Conservation (phyloP, 2,329 filamentous ascomycete genomes). For the Pochonia chlamydosporia region DNA sequence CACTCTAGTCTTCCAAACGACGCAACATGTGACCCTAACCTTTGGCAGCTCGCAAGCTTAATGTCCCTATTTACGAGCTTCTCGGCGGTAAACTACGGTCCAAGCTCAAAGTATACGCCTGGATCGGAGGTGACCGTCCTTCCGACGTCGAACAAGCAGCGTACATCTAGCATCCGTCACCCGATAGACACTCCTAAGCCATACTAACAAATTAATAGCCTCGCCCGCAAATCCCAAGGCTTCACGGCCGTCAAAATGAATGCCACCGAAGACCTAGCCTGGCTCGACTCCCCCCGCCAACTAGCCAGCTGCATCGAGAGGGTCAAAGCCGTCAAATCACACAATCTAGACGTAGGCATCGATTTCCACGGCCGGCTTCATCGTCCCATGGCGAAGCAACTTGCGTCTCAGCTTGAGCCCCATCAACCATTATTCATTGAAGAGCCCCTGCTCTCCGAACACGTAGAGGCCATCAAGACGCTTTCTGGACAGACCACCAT, state of each 20-base stretch:
- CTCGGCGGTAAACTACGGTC: slow-evolving; percentile 69
- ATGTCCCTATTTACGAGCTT: slow-evolving; percentile 66
- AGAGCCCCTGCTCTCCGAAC: slow-evolving; percentile 48
- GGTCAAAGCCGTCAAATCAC: slow-evolving; percentile 59
- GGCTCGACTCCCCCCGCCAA: slow-evolving; percentile 65
- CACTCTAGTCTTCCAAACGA: not conserved
- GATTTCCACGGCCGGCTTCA: slow-evolving; percentile 76
- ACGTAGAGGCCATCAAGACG: slow-evolving; percentile 49
- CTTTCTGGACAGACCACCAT: not conserved
- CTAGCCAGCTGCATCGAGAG: slow-evolving; percentile 61
- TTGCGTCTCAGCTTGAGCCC: slow-evolving; percentile 57
- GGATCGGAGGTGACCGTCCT: slow-evolving; percentile 36
- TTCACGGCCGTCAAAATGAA: slow-evolving; percentile 74
- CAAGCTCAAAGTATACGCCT: slow-evolving; percentile 27
- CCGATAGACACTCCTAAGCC: too few species aligned
- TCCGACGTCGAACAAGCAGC: slow-evolving; percentile 58
- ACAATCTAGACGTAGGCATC: slow-evolving; percentile 67
- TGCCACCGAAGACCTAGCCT: slow-evolving; percentile 67
- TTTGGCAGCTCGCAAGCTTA: slow-evolving; percentile 36
- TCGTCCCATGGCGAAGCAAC: slow-evolving; percentile 73
- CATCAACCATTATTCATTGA: slow-evolving; percentile 70
- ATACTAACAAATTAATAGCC: slow-evolving; percentile 27
- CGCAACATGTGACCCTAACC: too few species aligned
- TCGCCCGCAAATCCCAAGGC: slow-evolving; percentile 53
- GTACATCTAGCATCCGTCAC: slow-evolving; percentile 33